Percentiles rank a stretch among this genome's conserved stretches.
Evolutionary conservation across 169 alveolate genomes (phyloP).

Genomic region (Cryptosporidium ubiquitum): DNA sequence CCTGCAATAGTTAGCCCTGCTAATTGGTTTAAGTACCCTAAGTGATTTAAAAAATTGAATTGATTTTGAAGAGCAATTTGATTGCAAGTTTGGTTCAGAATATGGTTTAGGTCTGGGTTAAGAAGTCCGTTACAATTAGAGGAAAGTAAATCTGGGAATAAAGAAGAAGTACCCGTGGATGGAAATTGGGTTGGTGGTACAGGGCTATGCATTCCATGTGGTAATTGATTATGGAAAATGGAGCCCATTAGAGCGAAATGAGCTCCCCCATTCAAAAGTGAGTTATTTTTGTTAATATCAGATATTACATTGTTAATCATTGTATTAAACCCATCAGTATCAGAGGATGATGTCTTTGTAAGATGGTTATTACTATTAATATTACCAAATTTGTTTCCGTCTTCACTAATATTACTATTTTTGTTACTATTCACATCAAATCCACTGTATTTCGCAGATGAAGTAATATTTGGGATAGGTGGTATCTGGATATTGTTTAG

Average conservation of each 20-base stretch:
- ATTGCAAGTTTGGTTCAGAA: conserved; percentile 6
- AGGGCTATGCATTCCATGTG: conserved; percentile 1
- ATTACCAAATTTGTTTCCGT: neutral
- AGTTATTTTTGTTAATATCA: neutral
- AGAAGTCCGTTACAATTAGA: neutral
- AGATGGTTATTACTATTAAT: neutral
- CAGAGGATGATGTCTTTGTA: neutral
- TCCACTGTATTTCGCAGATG: neutral
- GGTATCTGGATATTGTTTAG: neutral
- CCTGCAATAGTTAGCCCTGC: conserved; percentile 30
- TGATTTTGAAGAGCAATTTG: conserved; percentile 37
- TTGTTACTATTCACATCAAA: neutral
- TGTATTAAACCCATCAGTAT: neutral
- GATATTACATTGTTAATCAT: conserved; percentile 5
- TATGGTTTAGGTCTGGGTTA: neutral
- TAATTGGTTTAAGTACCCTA: conserved; percentile 10
- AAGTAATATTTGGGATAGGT: conserved; percentile 16
- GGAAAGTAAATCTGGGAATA: conserved; percentile 10
- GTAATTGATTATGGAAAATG: conserved; percentile 4
- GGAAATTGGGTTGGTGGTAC: neutral
- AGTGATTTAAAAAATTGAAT: neutral
- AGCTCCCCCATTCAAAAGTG: neutral
- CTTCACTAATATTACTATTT: neutral
- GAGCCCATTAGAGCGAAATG: conserved; percentile 5
- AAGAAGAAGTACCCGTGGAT: neutral